phyloP scores from a whole-genome alignment of 1,284 basidiomycete genomes.

The Omphalotus olearius region DNA sequence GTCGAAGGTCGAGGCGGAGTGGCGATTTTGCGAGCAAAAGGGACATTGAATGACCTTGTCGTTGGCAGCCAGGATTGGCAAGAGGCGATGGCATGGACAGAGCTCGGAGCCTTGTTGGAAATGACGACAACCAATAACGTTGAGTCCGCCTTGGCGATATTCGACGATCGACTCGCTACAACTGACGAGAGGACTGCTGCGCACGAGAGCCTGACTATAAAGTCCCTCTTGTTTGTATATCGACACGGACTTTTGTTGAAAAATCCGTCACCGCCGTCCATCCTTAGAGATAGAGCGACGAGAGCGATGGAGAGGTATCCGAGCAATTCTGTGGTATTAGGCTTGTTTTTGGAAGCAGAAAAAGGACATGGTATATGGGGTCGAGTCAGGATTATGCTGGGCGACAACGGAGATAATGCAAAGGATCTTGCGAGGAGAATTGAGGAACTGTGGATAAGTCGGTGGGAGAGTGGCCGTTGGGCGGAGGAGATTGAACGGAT shows the following conservation, averaged over 20 bases:
- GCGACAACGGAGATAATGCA: conserved; percentile 37
- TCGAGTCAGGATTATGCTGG: conserved; percentile 50
- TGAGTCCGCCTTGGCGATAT: conserved; percentile 37
- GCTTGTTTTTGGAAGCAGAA: conserved; percentile 75
- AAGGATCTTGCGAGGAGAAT: conserved; percentile 58
- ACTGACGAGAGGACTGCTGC: conserved; percentile 25
- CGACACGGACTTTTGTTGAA: conserved; percentile 52
- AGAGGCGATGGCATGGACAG: conserved; percentile 58
- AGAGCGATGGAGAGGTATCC: conserved; percentile 57
- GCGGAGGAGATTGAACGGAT: conserved; percentile 65
- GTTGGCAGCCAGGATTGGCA: conserved; percentile 46
- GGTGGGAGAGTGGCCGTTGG: conserved; percentile 75
- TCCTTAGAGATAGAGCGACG: conserved; percentile 58
- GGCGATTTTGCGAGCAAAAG: conserved; percentile 54
- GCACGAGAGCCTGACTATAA: conserved; percentile 60
- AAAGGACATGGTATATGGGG: conserved; percentile 75
- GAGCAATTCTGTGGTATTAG: conserved; percentile 71
- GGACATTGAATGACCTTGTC: conserved; percentile 36
- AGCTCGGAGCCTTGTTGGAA: conserved; percentile 61
- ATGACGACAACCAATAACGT: conserved; percentile 45
- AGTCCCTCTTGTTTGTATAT: conserved; percentile 59
- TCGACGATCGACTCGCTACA: conserved; percentile 38
- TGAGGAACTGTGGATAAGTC: conserved; percentile 70
- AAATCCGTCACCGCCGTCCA: conserved; percentile 52
- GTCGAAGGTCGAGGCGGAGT: conserved; percentile 49